Conservation (phyloP, 2,329 filamentous ascomycete species). For the Apiospora saccharicola region DNA sequence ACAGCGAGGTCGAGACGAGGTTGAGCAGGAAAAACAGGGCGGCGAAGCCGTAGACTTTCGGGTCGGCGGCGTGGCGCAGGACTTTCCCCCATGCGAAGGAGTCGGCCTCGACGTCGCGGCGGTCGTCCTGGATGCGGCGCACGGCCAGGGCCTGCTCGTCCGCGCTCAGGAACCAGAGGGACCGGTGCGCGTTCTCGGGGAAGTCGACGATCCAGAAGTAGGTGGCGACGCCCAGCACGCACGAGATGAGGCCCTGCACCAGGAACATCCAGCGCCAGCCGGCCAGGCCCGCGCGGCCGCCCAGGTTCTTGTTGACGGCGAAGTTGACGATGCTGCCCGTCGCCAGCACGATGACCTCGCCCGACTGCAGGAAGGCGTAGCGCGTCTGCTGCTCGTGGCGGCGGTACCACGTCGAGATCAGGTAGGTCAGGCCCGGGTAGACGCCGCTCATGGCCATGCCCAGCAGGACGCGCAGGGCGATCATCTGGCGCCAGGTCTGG, state of each 20-base stretch:
- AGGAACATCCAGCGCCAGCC: conserved; percentile 77
- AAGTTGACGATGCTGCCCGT: conserved; percentile 74
- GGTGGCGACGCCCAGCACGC: conserved; percentile 64
- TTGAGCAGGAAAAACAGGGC: conserved; percentile 72
- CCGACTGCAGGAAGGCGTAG: conserved; percentile 70
- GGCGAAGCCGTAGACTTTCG: conserved; percentile 71
- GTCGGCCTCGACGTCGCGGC: conserved; percentile 65
- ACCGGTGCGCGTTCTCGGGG: conserved; percentile 65
- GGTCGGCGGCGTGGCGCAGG: conserved; percentile 62
- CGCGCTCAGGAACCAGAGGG: conserved; percentile 63
- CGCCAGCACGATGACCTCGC: conserved; percentile 70
- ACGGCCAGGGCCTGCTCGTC: conserved; percentile 64
- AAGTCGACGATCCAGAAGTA: conserved; percentile 79
- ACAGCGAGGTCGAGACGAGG: conserved; percentile 69
- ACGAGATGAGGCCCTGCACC: conserved; percentile 69
- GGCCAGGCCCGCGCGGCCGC: conserved; percentile 61
- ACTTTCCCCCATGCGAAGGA: conserved; percentile 63
- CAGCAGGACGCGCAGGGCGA: conserved; percentile 69
- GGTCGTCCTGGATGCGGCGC: conserved; percentile 65
- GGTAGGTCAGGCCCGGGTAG: conserved; percentile 59
- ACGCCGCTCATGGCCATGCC: conserved; percentile 68
- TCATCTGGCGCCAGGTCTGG: conserved; percentile 73
- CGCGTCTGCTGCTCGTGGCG: conserved; percentile 70
- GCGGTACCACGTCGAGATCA: conserved; percentile 68
- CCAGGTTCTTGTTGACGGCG: conserved; percentile 66